Base-by-base conservation (phyloP, 306 rosid genomes). In the Pterocarpus macrocarpus region DNA sequence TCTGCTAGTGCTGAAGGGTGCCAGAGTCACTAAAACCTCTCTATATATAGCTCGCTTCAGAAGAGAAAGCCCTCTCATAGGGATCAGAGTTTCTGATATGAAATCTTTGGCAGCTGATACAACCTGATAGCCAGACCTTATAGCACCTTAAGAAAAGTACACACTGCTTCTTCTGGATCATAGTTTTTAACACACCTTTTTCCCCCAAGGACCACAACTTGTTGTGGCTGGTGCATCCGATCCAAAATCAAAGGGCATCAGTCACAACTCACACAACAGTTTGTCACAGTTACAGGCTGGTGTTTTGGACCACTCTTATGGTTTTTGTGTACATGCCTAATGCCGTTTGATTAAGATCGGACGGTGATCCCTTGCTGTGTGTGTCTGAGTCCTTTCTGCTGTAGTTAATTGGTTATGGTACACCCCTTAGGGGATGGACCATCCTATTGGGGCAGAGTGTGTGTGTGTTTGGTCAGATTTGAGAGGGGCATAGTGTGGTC, bases 401-500 rank as follows among this genome's bases (percentile, higher is more conserved):
- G 3, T 36, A 38, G 65, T 50, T 77, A 77, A 77, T 77, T 52
- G 14, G 57, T 58, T 80, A 13, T 22, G 53, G 53, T 38, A 71
- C 56, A 32, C 65, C 84, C 79, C 47, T 22, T 11, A 49, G 2
- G 30, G 69, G 30, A 52, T 43, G 90, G 87, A 80, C 90, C 90
- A 80, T 68, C 33, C 85, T 86, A 83, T 4, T 9, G 53, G 36
- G 57, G 66, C 22, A 75, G 71, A 79, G 49, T 44, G 15, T 15
- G 35, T 67, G 35, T 55, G 59, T 30, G 41, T 65, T 55, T 67
- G 64, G 68, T 53, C 33, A 38, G 34, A 28, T 61, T 47, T 35
- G 15, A 16, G 83, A 71, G 28, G 28, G 36, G 34, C 41, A 44
- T 68, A 77, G 85, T 71, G 83, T 87, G 90, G 90, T 87, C 90